Evolutionary conservation across 192 early-diverging fungal genomes (phyloP).

Genomic region (Entomortierella lignicola): DNA sequence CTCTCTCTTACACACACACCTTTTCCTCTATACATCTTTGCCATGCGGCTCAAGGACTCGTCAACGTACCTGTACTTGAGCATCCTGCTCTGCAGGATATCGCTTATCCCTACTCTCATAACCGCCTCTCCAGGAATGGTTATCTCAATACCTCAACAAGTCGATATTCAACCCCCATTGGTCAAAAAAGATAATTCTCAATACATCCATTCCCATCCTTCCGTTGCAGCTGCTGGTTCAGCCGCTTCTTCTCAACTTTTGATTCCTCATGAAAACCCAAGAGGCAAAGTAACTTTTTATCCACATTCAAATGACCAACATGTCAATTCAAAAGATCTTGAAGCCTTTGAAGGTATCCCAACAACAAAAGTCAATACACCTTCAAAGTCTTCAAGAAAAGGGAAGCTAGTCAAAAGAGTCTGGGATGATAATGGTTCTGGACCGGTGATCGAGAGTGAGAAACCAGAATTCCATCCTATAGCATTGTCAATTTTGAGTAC

Average conservation of each 20-base stretch:
- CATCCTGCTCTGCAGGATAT: slow-evolving; percentile 29
- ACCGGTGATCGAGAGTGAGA: background rate
- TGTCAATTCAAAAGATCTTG: background rate
- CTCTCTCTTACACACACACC: background rate
- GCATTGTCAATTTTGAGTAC: slow-evolving; percentile 74
- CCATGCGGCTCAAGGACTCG: slow-evolving; percentile 48
- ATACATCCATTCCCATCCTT: background rate
- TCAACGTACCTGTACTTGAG: slow-evolving; percentile 28
- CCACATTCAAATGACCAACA: background rate
- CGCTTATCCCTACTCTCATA: slow-evolving; percentile 1
- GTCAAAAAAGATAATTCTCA: background rate
- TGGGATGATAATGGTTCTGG: slow-evolving; percentile 16
- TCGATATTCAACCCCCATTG: background rate
- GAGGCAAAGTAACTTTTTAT: background rate
- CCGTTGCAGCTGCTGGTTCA: background rate
- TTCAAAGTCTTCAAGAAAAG: background rate
- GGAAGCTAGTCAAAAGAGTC: slow-evolving; percentile 1
- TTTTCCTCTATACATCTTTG: background rate
- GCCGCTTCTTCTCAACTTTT: background rate
- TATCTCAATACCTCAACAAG: background rate
- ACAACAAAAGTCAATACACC: background rate
- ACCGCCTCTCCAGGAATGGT: slow-evolving; percentile 16
- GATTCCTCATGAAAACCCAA: background rate
- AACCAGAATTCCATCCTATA: slow-evolving; percentile 20
- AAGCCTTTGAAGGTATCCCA: background rate